Evolutionary conservation across 2,329 filamentous ascomycete genomes (phyloP).

Genomic region (Pseudogymnoascus sp.): DNA sequence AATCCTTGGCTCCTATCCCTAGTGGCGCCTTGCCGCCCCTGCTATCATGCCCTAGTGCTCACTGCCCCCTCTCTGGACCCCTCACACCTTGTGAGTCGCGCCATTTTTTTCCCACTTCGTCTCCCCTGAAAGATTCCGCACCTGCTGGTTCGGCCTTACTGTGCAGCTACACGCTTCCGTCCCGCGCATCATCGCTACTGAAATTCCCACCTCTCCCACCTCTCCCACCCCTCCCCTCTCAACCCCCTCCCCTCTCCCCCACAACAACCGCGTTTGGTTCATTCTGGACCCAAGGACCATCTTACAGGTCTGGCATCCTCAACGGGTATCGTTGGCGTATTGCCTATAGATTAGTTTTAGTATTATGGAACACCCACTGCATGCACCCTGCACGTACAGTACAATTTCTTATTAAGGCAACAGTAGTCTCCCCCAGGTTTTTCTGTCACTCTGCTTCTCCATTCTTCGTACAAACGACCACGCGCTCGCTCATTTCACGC

Average conservation of each 20-base stretch:
- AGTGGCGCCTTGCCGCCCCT: constrained; percentile 1
- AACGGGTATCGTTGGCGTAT: constrained; percentile 1
- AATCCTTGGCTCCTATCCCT: constrained; percentile 1
- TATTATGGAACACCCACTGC: not conserved
- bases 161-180: not conserved
- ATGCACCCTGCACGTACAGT: not conserved
- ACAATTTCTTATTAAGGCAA: constrained; percentile 8
- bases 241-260: not conserved
- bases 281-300: constrained; percentile 5
- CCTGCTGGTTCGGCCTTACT: constrained; percentile 5
- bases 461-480: not conserved
- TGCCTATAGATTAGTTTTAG: constrained; percentile 1
- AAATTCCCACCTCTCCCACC: not conserved
- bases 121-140: not conserved
- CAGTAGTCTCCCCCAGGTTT: constrained; percentile 7
- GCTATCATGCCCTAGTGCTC: not conserved
- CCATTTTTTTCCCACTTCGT: not conserved
- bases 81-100: not conserved
- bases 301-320: constrained; percentile 1
- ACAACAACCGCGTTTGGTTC: constrained; percentile 6
- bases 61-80: not conserved
- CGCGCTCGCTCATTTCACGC: not conserved
- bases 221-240: not conserved
- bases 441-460: not conserved
- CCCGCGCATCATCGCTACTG: not conserved